Evolutionary conservation across 78 protist genomes (phyloP).

Genomic region (Speleostelium caveatum): DNA sequence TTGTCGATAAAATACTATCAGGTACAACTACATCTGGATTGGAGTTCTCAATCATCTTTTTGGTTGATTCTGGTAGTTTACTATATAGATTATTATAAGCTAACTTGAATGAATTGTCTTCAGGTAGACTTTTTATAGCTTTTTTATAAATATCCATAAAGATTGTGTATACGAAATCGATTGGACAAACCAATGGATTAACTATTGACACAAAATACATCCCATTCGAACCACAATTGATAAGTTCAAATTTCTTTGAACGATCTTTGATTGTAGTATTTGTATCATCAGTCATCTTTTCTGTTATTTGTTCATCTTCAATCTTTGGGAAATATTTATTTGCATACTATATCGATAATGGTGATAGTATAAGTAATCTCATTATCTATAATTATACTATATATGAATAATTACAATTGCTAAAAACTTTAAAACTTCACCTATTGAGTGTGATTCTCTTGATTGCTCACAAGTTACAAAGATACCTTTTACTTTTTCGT

Average conservation of each 20-base stretch:
- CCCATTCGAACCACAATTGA: conserved; percentile 69
- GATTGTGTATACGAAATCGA: conserved; percentile 25
- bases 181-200: conserved; percentile 5
- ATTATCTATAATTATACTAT: too few species aligned
- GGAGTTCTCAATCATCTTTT: conserved; percentile 32
- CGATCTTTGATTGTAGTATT: not conserved
- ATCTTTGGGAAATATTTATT: conserved; percentile 47
- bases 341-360: conserved; percentile 20
- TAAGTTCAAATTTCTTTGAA: conserved; percentile 41
- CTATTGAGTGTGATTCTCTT: conserved; percentile 65
- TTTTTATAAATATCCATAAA: conserved; percentile 33
- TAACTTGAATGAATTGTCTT: not conserved
- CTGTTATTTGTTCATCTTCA: not conserved
- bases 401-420: conserved; percentile 4
- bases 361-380: not conserved
- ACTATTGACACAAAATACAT: conserved; percentile 27
- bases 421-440: conserved; percentile 23
- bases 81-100: not conserved
- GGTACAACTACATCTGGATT: not conserved
- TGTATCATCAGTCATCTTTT: not conserved
- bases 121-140: not conserved
- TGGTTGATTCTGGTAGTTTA: conserved; percentile 15
- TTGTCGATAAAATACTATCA: not conserved
- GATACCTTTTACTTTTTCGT: conserved; percentile 49
- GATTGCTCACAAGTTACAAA: conserved; percentile 48